Conservation (phyloP, 768 basidiomycete species). For the Scleroderma bovista region DNA sequence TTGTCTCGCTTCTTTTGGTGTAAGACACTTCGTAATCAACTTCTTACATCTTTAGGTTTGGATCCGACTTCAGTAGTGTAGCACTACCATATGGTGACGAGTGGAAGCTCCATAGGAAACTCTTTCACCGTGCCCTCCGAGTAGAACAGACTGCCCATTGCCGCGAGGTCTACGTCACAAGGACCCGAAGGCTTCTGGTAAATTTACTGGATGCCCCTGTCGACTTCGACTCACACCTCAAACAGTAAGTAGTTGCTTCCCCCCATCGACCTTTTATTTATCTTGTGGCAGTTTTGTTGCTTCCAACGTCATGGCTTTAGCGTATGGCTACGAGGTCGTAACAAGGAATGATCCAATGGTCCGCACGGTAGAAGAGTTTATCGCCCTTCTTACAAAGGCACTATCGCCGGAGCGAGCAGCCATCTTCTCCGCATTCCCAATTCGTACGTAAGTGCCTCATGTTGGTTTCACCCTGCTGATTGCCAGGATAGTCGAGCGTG, state of each 20-base stretch:
- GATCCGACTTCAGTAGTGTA: slow-evolving; percentile 23
- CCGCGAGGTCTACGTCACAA: slow-evolving; percentile 17
- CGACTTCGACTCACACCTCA: slow-evolving; percentile 21
- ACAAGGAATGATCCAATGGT: slow-evolving; percentile 19
- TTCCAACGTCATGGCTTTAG: slow-evolving; percentile 20
- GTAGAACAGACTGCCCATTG: slow-evolving; percentile 14
- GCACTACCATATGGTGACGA: slow-evolving; percentile 24
- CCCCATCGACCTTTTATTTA: background rate
- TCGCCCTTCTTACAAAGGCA: slow-evolving; percentile 14
- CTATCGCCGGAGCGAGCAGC: slow-evolving; percentile 17
- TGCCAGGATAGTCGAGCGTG: slow-evolving; percentile 9
- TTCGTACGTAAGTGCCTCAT: slow-evolving; percentile 10
- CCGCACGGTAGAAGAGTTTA: slow-evolving; percentile 10
- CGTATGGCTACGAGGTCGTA: slow-evolving; percentile 20
- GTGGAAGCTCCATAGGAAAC: slow-evolving; percentile 27
- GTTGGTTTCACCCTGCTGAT: background rate
- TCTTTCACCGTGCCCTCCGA: slow-evolving; percentile 24
- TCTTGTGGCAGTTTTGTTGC: slow-evolving; percentile 15
- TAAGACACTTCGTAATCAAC: background rate
- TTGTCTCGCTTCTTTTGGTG: background rate
- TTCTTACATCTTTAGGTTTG: slow-evolving; percentile 13
- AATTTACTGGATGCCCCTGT: slow-evolving; percentile 17
- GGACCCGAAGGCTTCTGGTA: slow-evolving; percentile 14
- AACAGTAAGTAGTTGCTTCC: slow-evolving; percentile 6
- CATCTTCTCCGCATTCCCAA: slow-evolving; percentile 16